Evolutionary conservation across 495 filamentous ascomycete species (phyloP), one percentile per base, ranked within the genome.

Genomic region (Talaromyces adpressus): DNA sequence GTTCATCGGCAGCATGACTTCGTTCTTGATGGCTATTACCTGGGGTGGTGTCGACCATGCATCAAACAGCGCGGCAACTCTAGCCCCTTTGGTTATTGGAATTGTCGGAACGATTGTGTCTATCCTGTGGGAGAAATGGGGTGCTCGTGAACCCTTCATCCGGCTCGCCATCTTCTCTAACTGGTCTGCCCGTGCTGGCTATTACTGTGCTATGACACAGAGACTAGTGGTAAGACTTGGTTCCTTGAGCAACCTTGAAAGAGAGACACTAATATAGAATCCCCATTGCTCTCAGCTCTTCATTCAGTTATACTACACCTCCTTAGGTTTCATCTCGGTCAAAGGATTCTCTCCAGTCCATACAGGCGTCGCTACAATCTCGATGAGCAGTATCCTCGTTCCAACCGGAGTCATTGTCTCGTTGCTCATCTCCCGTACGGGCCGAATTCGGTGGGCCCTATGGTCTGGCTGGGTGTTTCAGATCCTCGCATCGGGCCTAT

Each of bases 241-340:
- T 7, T 16, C 22, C 11, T 20, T 8, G 1, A 49, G 3, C 16
- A 49, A 9, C 45, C 8, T 20, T 49, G 18, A 49, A 56, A 16
- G 20, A 56, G 16, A 22, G n/a, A 22, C n/a, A 11, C 52, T 56
- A 56, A 56, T 16, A 41, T 41, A 16, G 12, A 16, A 41, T 4
- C 12, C 9, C 14, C 11, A 16, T 16, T 41, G 11, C 36, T 41
- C 12, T 41, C 67, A 81, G 64, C 69, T 82, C 16, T 77, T 77
- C 49, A 63, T 67, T 52, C 76, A 79, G 0, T 66, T 92, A 0
- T 88, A 90, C 66, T 87, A 83, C 59, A 72, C 87, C 32, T 80
- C 87, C 0, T 76, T 92, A 23, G 91, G 87, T 71, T 87, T 87
- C 67, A 74, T 85, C 59, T 80, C 84, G 8, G 80, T 88, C 29